Evolutionary conservation across 1,284 basidiomycete genomes (phyloP).

Genomic region (Microbotryomycetes sp.): DNA sequence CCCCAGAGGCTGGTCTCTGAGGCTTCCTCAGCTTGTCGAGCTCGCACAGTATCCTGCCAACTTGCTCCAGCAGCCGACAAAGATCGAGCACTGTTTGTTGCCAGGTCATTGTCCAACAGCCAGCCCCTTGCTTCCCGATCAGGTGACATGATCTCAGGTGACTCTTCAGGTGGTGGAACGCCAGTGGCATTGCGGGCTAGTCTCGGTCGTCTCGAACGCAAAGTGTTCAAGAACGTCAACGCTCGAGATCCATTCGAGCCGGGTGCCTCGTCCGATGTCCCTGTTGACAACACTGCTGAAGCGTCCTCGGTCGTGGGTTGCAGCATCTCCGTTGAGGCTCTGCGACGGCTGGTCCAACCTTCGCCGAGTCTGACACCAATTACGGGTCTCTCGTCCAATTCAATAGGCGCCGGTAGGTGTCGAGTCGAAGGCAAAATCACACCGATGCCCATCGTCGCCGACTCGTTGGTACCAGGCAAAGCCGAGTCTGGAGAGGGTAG

Average conservation of each 20-base stretch:
- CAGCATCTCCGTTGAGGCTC: neutral
- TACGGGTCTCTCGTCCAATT: neutral
- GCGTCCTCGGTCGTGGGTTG: neutral
- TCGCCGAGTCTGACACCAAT: conserved; percentile 20
- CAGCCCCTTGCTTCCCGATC: neutral
- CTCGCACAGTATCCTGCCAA: too few relatives aligned
- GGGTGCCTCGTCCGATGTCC: neutral
- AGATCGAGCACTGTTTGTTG: too few relatives aligned
- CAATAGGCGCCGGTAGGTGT: neutral
- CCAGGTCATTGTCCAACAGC: neutral
- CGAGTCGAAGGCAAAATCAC: neutral
- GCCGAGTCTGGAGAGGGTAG: neutral
- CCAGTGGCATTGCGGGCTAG: conserved; percentile 16
- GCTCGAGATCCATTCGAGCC: conserved; percentile 5
- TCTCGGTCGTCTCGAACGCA: conserved; percentile 22
- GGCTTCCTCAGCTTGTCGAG: too few relatives aligned
- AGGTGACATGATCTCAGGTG: neutral
- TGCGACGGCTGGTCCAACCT: conserved; percentile 2
- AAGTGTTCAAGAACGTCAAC: conserved; percentile 20
- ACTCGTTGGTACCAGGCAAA: neutral
- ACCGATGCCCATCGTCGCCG: neutral
- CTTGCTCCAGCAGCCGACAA: too few relatives aligned
- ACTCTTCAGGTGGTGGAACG: conserved; percentile 3
- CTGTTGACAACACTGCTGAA: neutral
- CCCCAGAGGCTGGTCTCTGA: too few relatives aligned